Evolutionary conservation across 768 basidiomycete genomes (phyloP).

Genomic region (Pulveroboletus sp.): DNA sequence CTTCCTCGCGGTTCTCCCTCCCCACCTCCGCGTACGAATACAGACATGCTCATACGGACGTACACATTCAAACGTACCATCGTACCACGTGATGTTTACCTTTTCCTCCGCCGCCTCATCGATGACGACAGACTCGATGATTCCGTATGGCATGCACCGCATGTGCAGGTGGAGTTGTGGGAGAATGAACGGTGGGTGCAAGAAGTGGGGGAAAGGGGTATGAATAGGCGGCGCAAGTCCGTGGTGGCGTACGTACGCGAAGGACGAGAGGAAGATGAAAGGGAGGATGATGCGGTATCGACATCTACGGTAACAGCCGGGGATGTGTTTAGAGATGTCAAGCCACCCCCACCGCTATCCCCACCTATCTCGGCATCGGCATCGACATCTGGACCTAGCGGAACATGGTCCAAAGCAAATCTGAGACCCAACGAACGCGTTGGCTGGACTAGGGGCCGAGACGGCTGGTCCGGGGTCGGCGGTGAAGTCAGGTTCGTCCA

Average conservation of each 20-base stretch:
- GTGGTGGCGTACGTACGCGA: slow-evolving; percentile 1
- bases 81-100: slow-evolving; percentile 23
- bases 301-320: slow-evolving; percentile 1
- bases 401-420: slow-evolving; percentile 37
- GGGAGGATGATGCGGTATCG: slow-evolving; percentile 3
- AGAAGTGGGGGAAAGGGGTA: slow-evolving; percentile 5
- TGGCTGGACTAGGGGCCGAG: slow-evolving; percentile 69
- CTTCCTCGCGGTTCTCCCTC: not conserved
- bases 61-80: slow-evolving; percentile 1
- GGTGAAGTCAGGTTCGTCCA: slow-evolving; percentile 60
- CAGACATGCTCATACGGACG: too few relatives aligned
- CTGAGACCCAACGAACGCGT: slow-evolving; percentile 45
- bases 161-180: slow-evolving; percentile 70
- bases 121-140: slow-evolving; percentile 70
- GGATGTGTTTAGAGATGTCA: too few relatives aligned
- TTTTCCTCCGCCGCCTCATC: slow-evolving; percentile 37
- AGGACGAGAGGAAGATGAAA: slow-evolving; percentile 11
- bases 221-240: slow-evolving; percentile 4
- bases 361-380: too few relatives aligned
- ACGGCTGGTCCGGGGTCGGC: slow-evolving; percentile 65
- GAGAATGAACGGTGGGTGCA: slow-evolving; percentile 72
- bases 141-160: slow-evolving; percentile 59
- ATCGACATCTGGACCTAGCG: not conserved
- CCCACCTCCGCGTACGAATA: not conserved
- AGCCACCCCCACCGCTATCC: too few relatives aligned